These are phyloP conservation scores for Pleurotus eryngii DNA, from an alignment of 768 basidiomycete genomes.

Conservation along the genomic window DNA sequence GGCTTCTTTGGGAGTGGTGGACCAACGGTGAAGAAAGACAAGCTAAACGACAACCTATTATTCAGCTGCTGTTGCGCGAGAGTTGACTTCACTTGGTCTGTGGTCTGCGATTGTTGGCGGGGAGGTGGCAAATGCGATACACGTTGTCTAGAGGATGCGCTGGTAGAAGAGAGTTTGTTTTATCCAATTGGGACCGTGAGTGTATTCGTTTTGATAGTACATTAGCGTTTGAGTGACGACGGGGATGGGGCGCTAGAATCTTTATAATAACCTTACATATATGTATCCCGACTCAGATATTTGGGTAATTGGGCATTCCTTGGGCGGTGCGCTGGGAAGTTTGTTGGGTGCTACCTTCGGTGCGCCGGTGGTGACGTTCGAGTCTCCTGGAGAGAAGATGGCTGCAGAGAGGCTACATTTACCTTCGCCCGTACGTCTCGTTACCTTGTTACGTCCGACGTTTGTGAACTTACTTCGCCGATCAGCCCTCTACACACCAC, in stretches of 20 bases:
- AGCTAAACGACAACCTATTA: constrained; percentile 87
- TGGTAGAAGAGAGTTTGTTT: constrained; percentile 80
- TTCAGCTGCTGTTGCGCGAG: constrained; percentile 95
- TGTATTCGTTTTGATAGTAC: constrained; percentile 7
- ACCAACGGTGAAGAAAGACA: constrained; percentile 88
- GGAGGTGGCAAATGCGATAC: constrained; percentile 80
- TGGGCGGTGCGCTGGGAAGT: constrained; percentile 73
- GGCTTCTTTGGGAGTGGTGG: constrained; percentile 70
- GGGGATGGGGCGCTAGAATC: constrained; percentile 47
- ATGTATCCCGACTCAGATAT: constrained; percentile 90
- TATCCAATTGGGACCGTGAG: constrained; percentile 87
- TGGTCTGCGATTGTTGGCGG: constrained; percentile 87
- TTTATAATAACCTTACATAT: constrained; percentile 92
- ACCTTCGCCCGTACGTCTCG: constrained; percentile 50
- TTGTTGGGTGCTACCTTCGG: constrained; percentile 90
- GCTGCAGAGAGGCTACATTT: constrained; percentile 81
- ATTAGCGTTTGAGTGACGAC: not conserved
- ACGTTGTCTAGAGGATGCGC: constrained; percentile 70
- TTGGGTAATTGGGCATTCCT: constrained; percentile 80
- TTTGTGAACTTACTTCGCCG: too few relatives aligned
- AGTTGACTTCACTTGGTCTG: constrained; percentile 90
- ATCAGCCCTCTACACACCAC: constrained; percentile 63
- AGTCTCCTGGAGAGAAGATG: constrained; percentile 84
- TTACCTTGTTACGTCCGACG: too few relatives aligned
- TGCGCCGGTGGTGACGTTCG: constrained; percentile 81